Conservation (phyloP, 2,329 filamentous ascomycete species). For the Stagonosporopsis rhizophila region DNA sequence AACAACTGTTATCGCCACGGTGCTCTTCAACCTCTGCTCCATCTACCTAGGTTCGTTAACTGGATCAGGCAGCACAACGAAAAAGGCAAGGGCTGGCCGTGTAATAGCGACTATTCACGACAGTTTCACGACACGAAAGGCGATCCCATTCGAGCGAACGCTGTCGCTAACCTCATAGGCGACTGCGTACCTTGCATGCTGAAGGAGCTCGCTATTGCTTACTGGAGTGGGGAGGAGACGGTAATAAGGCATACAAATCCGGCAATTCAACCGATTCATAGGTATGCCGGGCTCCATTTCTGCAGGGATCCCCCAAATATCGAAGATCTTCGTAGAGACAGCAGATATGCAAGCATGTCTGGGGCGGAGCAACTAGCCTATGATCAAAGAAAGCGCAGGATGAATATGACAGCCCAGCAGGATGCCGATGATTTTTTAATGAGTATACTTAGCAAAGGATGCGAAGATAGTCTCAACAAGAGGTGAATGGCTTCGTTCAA, state of each 20-base stretch:
- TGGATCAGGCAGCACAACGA: constrained; percentile 6
- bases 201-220: background rate
- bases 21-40: background rate
- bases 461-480: no score
- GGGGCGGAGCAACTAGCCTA: no score
- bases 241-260: background rate
- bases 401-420: background rate
- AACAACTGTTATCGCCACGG: background rate
- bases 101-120: background rate
- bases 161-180: background rate
- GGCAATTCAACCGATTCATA: background rate
- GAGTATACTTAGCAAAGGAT: no score
- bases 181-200: background rate
- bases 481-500: no score
- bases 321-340: background rate
- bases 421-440: background rate
- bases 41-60: background rate
- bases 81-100: background rate
- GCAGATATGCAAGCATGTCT: no score
- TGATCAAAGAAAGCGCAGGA: background rate
- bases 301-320: background rate
- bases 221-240: background rate
- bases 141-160: background rate
- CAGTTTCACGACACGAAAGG: background rate
- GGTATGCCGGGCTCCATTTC: background rate